Evolutionary conservation across 208 protist genomes (phyloP).

Genomic region (Tritrichomonas foetus): DNA sequence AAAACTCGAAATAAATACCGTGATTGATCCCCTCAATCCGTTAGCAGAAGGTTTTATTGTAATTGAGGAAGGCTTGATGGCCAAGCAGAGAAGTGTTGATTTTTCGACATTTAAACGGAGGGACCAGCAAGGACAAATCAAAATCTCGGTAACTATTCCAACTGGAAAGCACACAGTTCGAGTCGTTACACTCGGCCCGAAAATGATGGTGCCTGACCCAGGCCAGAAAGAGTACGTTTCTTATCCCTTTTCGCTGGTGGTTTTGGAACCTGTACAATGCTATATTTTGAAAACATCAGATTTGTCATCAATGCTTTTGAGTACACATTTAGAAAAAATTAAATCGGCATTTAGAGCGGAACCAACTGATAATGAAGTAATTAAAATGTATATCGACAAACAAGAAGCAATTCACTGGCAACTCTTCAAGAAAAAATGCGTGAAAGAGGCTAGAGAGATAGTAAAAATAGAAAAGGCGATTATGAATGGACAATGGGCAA

Average conservation of each 20-base stretch:
- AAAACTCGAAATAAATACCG: not conserved
- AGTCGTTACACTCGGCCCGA: not conserved
- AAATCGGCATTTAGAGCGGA: not conserved
- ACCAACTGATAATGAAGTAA: not conserved
- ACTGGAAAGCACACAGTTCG: not conserved
- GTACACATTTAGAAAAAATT: not conserved
- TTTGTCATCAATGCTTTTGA: not conserved
- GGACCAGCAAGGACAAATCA: not conserved
- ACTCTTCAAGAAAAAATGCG: not conserved
- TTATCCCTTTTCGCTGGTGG: not conserved
- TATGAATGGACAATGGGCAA: not conserved
- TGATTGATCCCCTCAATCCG: not conserved
- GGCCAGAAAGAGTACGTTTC: not conserved
- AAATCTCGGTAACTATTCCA: not conserved
- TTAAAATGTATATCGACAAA: not conserved
- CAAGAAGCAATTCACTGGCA: not conserved
- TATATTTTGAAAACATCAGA: not conserved
- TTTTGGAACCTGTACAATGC: not conserved
- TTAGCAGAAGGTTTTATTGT: not conserved
- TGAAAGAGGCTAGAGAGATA: not conserved
- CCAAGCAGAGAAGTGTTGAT: not conserved
- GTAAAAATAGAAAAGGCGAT: not conserved
- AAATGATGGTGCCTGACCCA: constrained; percentile 12
- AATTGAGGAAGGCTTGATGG: not conserved
- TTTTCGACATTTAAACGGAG: not conserved